Base-by-base conservation (phyloP, 106 monocot genomes). In the Dendrobium officinale region DNA sequence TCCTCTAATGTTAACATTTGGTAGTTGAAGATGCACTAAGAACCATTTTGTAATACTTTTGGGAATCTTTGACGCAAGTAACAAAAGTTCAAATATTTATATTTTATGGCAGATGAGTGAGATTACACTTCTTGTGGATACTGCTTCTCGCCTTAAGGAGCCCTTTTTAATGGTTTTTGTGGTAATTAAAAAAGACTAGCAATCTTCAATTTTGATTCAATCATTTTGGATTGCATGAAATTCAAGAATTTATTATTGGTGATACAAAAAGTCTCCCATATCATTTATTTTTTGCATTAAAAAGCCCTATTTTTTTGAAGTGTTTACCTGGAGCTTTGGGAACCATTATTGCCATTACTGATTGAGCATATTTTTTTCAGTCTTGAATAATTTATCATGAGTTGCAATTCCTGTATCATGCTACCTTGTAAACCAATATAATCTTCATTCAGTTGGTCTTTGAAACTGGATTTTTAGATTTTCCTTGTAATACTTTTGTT, bases 1-100 rank as follows among this genome's bases (percentile, higher is more conserved):
- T 92, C 95, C 86, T 90, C 89, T 98, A 91, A 80, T 90, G 92
- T 87, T 97, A 89, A 88, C 80, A 85, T 91, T 98, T 89, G 97
- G 92, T 97, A 97, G 94, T 87, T 95, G 81, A 91, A 92, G 68
- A 79, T 89, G 81, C 89, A 85, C 88, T 87, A 89, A 74, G 82
- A 80, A 86, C 81, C 68, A 79, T 86, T 79, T 75, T 77, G 79
- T 70, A 61, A n/a, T 16, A 43, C 58, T 77, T 49, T 85, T 81
- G 66, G 2, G 80, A 80, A 77, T 80, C 31, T 82, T 42, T 47
- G 27, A 59, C 82, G 84, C 80, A 80, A 67, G 80, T 88, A 72
- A 80, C 47, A 80, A 24, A 37, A 77, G 54, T 82, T 15, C 67
- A 29, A 70, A 73, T 79, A 41, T 83, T 81, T 70, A 43, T 42